Conservation (phyloP, 441 rosid species). For the Syzygium syzygioides region DNA sequence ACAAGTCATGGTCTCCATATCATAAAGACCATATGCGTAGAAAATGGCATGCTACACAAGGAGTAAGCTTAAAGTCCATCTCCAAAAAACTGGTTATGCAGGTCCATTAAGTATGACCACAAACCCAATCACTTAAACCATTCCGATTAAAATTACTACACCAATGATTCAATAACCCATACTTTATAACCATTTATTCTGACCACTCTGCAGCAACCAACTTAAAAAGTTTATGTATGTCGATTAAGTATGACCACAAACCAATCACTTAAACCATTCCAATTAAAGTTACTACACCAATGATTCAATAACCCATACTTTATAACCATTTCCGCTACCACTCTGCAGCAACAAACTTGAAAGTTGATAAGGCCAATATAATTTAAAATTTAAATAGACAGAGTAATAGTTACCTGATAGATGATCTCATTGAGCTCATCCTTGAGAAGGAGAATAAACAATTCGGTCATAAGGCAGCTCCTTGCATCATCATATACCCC, state of each 20-base stretch:
- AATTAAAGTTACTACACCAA: background rate
- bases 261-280: no score
- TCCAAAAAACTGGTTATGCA: background rate
- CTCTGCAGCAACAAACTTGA: background rate
- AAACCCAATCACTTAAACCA: background rate
- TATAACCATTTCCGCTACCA: background rate
- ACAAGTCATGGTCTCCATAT: background rate
- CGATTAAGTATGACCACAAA: no score
- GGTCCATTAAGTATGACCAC: background rate
- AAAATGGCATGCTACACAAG: background rate
- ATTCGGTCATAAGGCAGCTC: slow-evolving; percentile 78
- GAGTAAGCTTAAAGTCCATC: background rate
- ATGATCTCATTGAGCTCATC: slow-evolving; percentile 87
- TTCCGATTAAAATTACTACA: background rate
- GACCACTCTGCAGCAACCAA: background rate
- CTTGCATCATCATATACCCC: slow-evolving; percentile 63
- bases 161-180: background rate
- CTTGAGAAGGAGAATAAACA: slow-evolving; percentile 78
- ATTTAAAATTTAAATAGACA: background rate
- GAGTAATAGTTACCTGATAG: slow-evolving; percentile 62
- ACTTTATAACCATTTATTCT: background rate
- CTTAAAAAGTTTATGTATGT: background rate
- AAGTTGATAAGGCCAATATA: slow-evolving; percentile 3
- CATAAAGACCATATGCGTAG: background rate
- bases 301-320: background rate